phyloP scores from a whole-genome alignment of 2,329 filamentous ascomycete genomes.

The Aureobasidium namibiae region DNA sequence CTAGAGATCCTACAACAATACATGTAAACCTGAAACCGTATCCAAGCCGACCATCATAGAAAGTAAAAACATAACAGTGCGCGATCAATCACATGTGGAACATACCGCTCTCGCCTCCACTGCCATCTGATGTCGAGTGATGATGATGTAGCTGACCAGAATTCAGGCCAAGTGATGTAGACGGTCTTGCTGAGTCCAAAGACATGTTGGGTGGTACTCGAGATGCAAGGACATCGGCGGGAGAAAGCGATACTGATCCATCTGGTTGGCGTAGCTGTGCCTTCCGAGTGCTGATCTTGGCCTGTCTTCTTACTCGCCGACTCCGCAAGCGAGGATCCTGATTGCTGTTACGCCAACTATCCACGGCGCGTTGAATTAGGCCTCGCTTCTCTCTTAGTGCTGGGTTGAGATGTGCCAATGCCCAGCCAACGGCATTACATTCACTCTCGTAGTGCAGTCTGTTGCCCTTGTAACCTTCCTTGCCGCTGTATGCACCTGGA shows the following conservation, averaged over 20 bases:
- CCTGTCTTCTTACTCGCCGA: conserved; percentile 85
- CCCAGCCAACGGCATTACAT: conserved; percentile 99
- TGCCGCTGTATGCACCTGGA: conserved; percentile 85
- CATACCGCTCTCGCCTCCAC: conserved; percentile 80
- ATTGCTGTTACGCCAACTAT: conserved; percentile 99
- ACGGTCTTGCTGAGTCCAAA: neutral
- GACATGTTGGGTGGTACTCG: neutral
- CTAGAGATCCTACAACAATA: neutral
- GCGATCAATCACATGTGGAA: conserved; percentile 71
- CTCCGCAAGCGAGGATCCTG: conserved; percentile 88
- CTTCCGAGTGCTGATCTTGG: conserved; percentile 70
- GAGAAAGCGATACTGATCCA: neutral
- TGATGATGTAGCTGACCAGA: conserved; percentile 15
- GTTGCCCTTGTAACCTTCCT: conserved; percentile 95
- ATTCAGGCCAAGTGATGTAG: conserved; percentile 5
- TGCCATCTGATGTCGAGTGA: conserved; percentile 17
- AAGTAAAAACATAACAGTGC: neutral
- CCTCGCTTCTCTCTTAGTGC: conserved; percentile 87
- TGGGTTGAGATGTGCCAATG: conserved; percentile 84
- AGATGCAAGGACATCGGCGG: neutral
- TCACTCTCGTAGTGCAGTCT: conserved; percentile 94
- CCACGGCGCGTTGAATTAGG: conserved; percentile 90
- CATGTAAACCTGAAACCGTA: neutral
- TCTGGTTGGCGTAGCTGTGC: conserved; percentile 5
- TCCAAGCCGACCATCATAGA: neutral